These are phyloP conservation scores for Prosopis cineraria DNA, from an alignment of 306 rosid genomes.

Conservation along the genomic window DNA sequence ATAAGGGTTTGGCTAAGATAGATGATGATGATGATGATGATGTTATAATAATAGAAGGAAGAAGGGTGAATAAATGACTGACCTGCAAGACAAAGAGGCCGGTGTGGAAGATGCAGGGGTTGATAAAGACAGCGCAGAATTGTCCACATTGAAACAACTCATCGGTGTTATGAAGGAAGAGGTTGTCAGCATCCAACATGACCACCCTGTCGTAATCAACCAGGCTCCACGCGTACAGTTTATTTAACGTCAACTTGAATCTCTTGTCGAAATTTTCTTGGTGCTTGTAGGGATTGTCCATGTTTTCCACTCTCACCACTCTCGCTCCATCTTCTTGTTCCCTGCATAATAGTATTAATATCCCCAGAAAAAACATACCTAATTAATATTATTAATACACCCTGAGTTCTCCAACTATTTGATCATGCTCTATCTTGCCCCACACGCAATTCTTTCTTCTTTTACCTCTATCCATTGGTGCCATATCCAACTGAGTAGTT, in stretches of 20 bases:
- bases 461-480: background rate
- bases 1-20: background rate
- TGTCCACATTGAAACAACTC: slow-evolving; percentile 84
- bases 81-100: slow-evolving; percentile 87
- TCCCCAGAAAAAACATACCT: background rate
- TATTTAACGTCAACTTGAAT: slow-evolving; percentile 71
- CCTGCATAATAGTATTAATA: slow-evolving; percentile 34
- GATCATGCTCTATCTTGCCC: background rate
- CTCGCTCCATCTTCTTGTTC: slow-evolving; percentile 80
- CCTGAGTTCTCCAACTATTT: background rate
- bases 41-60: background rate
- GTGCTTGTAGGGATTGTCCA: slow-evolving; percentile 69
- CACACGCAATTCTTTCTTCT: background rate
- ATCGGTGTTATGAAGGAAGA: slow-evolving; percentile 70
- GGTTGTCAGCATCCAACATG: slow-evolving; percentile 84
- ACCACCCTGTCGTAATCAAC: slow-evolving; percentile 75
- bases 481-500: background rate
- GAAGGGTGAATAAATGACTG: background rate
- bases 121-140: slow-evolving; percentile 80
- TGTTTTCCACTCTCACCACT: slow-evolving; percentile 74
- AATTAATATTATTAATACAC: too few relatives aligned
- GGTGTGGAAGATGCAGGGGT: slow-evolving; percentile 84
- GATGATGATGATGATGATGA: background rate
- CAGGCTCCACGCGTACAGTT: slow-evolving; percentile 81
- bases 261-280: slow-evolving; percentile 65